A percentile compares a stretch with the other conserved stretches of the same genome.
Evolutionary conservation across 306 rosid genomes (phyloP).

Genomic region (Pyrus betulifolia): DNA sequence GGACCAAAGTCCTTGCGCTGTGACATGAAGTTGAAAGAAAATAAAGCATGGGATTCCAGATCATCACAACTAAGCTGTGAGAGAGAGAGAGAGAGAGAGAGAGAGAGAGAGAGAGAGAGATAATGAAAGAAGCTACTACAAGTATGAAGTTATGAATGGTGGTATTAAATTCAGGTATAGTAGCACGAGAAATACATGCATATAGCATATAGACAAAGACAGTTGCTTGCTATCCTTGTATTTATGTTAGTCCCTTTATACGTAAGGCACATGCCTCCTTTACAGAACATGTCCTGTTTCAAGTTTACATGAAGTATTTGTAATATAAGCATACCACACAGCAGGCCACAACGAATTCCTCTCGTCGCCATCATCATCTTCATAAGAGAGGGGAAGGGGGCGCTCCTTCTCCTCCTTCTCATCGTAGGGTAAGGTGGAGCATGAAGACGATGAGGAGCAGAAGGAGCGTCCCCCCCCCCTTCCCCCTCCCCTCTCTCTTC

Average conservation of each 20-base stretch:
- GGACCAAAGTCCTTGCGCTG: slow-evolving; percentile 6
- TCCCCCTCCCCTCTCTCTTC: not conserved
- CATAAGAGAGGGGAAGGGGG: not conserved
- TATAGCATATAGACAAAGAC: slow-evolving; percentile 65
- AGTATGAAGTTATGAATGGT: not conserved
- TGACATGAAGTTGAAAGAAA: slow-evolving; percentile 28
- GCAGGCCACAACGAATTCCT: not conserved
- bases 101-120: not conserved
- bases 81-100: no score
- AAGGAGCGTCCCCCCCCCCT: no score
- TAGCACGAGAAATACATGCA: slow-evolving; percentile 31
- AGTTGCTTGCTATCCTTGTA: slow-evolving; percentile 51
- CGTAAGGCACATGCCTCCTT: slow-evolving; percentile 58
- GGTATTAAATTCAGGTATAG: slow-evolving; percentile 55
- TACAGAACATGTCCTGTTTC: slow-evolving; percentile 70
- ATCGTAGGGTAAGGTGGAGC: not conserved
- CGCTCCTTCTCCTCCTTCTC: no score
- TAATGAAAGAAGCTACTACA: not conserved
- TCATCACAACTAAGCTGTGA: slow-evolving; percentile 23
- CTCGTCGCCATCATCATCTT: slow-evolving; percentile 10
- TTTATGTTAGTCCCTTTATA: slow-evolving; percentile 58
- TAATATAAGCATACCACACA: not conserved
- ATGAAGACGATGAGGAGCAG: slow-evolving; percentile 12
- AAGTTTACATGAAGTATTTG: slow-evolving; percentile 28
- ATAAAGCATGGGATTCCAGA: slow-evolving; percentile 33